These are phyloP conservation scores for Verticillium zaregamsianum DNA, from an alignment of 2,329 filamentous ascomycete species.

Conservation along the genomic window DNA sequence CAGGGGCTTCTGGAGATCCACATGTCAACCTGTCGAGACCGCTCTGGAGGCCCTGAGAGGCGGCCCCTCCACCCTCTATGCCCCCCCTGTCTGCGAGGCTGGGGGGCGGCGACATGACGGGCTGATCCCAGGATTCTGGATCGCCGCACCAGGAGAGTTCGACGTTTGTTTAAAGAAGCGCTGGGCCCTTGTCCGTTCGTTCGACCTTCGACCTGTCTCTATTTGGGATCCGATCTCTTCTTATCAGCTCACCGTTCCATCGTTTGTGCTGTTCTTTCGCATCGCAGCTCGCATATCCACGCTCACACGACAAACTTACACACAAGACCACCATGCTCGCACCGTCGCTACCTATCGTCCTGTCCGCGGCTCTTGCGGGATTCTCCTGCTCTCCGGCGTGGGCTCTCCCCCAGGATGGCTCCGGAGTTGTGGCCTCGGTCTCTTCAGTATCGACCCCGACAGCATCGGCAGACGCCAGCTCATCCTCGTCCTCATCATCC, in stretches of 20 bases:
- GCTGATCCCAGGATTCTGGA: background rate
- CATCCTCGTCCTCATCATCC: conserved; percentile 6
- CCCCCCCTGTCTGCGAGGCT: background rate
- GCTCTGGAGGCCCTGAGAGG: background rate
- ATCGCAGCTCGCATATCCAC: no score
- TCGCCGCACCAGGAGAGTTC: background rate
- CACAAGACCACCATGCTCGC: background rate
- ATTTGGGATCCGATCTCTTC: background rate
- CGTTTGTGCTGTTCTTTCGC: background rate
- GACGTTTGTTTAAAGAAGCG: background rate
- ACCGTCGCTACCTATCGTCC: background rate
- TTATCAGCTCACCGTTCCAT: background rate
- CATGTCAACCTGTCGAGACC: background rate
- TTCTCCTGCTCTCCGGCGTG: background rate
- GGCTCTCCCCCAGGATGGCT: background rate
- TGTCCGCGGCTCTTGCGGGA: background rate
- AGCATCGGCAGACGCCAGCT: conserved; percentile 9
- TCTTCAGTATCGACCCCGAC: conserved; percentile 7
- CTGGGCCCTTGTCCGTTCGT: background rate
- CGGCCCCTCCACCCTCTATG: background rate
- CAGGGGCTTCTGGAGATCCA: background rate
- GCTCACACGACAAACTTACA: background rate
- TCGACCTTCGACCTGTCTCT: background rate
- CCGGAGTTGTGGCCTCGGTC: conserved; percentile 8
- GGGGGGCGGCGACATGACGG: background rate